Conservation (phyloP, 306 rosid species). For the Trifolium dubium region DNA sequence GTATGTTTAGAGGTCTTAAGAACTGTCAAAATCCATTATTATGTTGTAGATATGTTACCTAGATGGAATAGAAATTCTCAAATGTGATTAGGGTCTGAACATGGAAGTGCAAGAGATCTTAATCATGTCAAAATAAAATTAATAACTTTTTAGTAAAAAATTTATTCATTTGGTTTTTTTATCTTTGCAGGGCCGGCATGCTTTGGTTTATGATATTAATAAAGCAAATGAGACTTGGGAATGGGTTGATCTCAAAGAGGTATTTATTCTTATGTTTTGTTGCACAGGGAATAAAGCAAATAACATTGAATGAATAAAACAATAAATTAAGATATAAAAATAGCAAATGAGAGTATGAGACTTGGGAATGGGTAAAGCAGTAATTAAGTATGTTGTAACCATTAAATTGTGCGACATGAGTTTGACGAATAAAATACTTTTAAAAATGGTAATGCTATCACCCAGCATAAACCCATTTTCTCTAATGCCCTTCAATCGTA, state of each 20-base stretch:
- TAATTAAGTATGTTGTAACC: slow-evolving; percentile 4
- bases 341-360: neutral
- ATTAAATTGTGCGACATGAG: neutral
- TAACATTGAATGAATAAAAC: neutral
- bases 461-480: neutral
- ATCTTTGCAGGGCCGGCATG: slow-evolving; percentile 79
- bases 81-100: slow-evolving; percentile 24
- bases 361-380: neutral
- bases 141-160: neutral
- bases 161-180: too few species aligned
- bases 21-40: slow-evolving; percentile 10
- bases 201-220: slow-evolving; percentile 83
- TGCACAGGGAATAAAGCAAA: slow-evolving; percentile 6
- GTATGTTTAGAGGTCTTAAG: slow-evolving; percentile 48
- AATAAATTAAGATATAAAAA: neutral
- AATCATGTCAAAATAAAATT: neutral
- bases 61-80: neutral
- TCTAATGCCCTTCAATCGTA: slow-evolving; percentile 2
- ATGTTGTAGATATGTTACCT: neutral
- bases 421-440: neutral
- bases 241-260: slow-evolving; percentile 98
- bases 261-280: slow-evolving; percentile 41
- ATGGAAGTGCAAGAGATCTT: slow-evolving; percentile 25
- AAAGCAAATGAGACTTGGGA: slow-evolving; percentile 87
- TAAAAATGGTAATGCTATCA: neutral